Conservation (phyloP, 2,329 filamentous ascomycete species). For the Penicillium glabrum region DNA sequence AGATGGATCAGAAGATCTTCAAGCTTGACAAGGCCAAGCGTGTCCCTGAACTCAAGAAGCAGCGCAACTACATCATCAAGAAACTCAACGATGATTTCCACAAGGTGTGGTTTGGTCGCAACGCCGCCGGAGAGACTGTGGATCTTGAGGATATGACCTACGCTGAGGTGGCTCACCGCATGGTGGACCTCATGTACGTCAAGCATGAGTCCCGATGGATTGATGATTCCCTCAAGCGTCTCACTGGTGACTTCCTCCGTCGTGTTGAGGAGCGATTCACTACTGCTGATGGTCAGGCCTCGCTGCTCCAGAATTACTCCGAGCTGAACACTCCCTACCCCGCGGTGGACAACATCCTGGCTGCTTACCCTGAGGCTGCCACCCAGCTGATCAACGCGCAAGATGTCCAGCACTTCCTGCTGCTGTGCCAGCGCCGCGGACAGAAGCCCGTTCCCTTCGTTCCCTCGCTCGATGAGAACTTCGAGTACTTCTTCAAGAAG, state of each 20-base stretch:
- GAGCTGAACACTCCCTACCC: constrained; percentile 82
- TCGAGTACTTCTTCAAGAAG: constrained; percentile 99
- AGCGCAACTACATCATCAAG: constrained; percentile 87
- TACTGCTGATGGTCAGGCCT: constrained; percentile 66
- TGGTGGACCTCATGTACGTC: constrained; percentile 89
- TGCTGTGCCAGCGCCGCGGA: constrained; percentile 84
- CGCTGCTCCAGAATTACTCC: constrained; percentile 83
- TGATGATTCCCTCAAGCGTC: constrained; percentile 74
- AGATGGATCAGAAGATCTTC: constrained; percentile 99
- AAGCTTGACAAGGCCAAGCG: constrained; percentile 93
- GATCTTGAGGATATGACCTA: constrained; percentile 98
- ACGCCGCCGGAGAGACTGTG: constrained; percentile 74
- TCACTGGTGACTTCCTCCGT: constrained; percentile 94
- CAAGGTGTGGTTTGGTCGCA: constrained; percentile 93
- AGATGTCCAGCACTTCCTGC: constrained; percentile 94
- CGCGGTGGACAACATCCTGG: constrained; percentile 74
- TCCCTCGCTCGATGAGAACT: constrained; percentile 91
- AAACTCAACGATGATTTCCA: constrained; percentile 96
- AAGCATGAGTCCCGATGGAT: constrained; percentile 92
- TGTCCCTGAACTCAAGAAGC: constrained; percentile 81
- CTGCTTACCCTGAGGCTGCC: constrained; percentile 81
- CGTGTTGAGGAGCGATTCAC: constrained; percentile 97
- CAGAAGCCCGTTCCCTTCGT: constrained; percentile 98
- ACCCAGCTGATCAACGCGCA: constrained; percentile 95
- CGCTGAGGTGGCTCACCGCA: constrained; percentile 77